Conservation (phyloP, 169 alveolate genomes). For the Plasmodium malariae region DNA sequence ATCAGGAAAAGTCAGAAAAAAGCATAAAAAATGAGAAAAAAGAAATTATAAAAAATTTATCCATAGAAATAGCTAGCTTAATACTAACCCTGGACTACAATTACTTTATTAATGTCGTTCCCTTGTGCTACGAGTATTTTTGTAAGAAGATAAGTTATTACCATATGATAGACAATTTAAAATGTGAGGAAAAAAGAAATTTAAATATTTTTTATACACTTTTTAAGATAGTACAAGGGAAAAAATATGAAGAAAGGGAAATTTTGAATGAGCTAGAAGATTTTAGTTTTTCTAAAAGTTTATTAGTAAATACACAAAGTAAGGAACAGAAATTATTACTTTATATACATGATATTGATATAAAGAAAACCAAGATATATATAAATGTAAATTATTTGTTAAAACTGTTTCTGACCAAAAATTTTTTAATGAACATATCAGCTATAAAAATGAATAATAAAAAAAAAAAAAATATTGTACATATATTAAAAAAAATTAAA, state of each 20-base stretch:
- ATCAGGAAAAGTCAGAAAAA: not conserved
- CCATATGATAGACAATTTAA: not conserved
- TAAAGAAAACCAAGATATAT: constrained; percentile 61
- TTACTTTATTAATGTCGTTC: constrained; percentile 33
- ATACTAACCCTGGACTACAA: constrained; percentile 41
- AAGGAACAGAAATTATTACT: constrained; percentile 17
- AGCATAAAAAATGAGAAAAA: not conserved
- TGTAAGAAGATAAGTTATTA: constrained; percentile 6
- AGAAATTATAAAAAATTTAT: constrained; percentile 28
- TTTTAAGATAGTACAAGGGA: not conserved
- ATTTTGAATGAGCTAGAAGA: not conserved
- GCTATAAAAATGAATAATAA: constrained; percentile 52
- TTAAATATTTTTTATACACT: not conserved
- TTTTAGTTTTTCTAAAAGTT: not conserved
- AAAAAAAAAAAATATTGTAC: constrained; percentile 37
- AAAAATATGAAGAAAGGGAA: not conserved
- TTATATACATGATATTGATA: constrained; percentile 41
- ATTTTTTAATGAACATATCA: constrained; percentile 65
- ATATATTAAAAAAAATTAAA: constrained; percentile 60
- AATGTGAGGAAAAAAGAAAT: constrained; percentile 5
- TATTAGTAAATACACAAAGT: not conserved
- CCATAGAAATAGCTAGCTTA: constrained; percentile 55
- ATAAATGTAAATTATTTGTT: constrained; percentile 57
- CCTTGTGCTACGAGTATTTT: constrained; percentile 26
- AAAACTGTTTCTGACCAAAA: constrained; percentile 45